Conservation (phyloP, 1,284 basidiomycete species). For the Laetiporus sulphureus region DNA sequence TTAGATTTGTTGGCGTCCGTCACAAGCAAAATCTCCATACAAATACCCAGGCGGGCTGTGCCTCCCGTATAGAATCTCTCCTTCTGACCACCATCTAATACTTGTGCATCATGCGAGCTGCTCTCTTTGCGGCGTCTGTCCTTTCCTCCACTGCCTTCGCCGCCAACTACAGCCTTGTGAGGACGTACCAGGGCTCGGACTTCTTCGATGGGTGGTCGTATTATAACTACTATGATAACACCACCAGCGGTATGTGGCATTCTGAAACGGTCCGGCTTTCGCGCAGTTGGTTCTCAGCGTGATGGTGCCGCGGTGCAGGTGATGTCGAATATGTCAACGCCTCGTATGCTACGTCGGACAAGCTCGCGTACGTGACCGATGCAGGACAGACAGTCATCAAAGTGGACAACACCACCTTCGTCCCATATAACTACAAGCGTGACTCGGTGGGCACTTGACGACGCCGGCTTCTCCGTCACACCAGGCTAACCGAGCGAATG, state of each 20-base stretch:
- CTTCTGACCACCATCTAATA: too few species aligned
- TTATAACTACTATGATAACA: slow-evolving; percentile 46
- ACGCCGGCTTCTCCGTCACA: background rate
- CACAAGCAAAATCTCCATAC: too few species aligned
- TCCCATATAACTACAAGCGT: slow-evolving; percentile 47
- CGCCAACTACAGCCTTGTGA: background rate
- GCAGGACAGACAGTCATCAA: slow-evolving; percentile 50
- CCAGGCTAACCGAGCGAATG: too few species aligned
- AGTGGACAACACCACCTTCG: slow-evolving; percentile 50
- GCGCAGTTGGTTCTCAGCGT: background rate
- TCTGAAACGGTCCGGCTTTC: background rate
- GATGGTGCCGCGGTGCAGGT: slow-evolving; percentile 27
- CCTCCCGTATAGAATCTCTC: too few species aligned
- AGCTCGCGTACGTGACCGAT: slow-evolving; percentile 49
- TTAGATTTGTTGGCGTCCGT: too few species aligned
- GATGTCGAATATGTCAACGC: slow-evolving; percentile 43
- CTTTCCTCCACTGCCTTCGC: background rate
- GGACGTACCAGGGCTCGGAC: slow-evolving; percentile 33
- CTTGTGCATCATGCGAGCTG: background rate
- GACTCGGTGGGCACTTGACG: slow-evolving; percentile 38
- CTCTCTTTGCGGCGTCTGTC: background rate
- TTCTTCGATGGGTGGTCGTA: slow-evolving; percentile 54
- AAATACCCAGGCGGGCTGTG: too few species aligned
- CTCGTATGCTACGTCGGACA: slow-evolving; percentile 36
- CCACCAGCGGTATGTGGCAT: slow-evolving; percentile 34